Evolutionary conservation across 1,284 basidiomycete genomes (phyloP), one percentile per base, ranked within the genome.

Genomic region (Pyrrhoderma lamaoense): DNA sequence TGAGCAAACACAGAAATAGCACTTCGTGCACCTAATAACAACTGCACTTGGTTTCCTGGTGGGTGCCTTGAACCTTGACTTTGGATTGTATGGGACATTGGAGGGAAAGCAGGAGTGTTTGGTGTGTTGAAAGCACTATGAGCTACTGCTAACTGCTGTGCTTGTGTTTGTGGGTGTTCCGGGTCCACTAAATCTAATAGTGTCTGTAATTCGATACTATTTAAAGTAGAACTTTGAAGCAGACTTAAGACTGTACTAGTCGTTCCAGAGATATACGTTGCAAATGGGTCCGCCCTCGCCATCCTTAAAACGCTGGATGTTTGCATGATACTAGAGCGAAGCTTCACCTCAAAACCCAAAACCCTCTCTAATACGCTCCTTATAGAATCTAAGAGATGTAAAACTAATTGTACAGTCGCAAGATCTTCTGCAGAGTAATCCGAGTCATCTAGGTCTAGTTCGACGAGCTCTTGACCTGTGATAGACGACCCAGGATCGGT

Each of bases 371-470:
- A 76, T 8, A 93, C 74, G 0, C 77, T 75, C 1, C 85, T 77
- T 34, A 85, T 85, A 16, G 87, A 79, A 22, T 87, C 82, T 31
- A 97, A 76, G 18, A 94, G 72, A 61, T 91, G 87, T n/a, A 96
- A 66, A 1, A 82, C 80, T 8, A 79, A 67, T 64, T 95, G 93
- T 56, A 96, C 92, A 22, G 81, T 75, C 2, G 79, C 74, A 89
- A 91, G 93, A 64, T 97, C 92, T 52, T 90, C 82, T 2, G 81
- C 70, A 1, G 85, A 85, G 61, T 95, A 95, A 66, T 96, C 92
- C 55, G 93, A 67, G 56, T 90, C 88, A 0, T 79, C 78, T 23
- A 88, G 68, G 42, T 85, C 82, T 55, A 93, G 67, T 56, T 90
- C 88, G 0, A 78, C 78, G 25, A 87, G 68, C 43, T 85, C 82